Conservation (phyloP, 2,329 filamentous ascomycete species). For the Ambrosiella xylebori region DNA sequence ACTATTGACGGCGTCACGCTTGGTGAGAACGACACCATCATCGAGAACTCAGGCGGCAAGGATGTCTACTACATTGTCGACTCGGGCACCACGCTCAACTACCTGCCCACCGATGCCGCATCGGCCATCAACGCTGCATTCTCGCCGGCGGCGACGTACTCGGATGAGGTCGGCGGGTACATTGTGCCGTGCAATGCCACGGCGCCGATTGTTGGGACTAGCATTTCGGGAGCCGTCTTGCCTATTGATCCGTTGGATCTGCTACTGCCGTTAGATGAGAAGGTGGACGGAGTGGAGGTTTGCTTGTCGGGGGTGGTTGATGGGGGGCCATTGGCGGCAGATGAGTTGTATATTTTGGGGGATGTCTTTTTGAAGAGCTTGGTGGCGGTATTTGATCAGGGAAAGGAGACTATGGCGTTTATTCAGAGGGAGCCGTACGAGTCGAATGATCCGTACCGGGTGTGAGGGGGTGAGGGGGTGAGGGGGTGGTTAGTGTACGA, state of each 20-base stretch:
- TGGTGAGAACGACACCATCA: constrained; percentile 11
- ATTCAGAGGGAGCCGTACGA: constrained; percentile 15
- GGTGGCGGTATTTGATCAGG: constrained; percentile 30
- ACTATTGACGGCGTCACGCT: constrained; percentile 15
- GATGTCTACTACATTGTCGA: constrained; percentile 15
- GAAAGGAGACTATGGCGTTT: constrained; percentile 27
- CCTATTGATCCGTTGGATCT: constrained; percentile 7
- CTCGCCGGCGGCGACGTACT: constrained; percentile 16
- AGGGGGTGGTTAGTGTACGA: too few relatives aligned
- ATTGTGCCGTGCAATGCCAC: constrained; percentile 17
- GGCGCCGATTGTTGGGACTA: constrained; percentile 18
- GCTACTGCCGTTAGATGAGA: constrained; percentile 2
- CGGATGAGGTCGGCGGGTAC: constrained; percentile 17
- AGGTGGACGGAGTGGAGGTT: neutral
- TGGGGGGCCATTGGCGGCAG: neutral
- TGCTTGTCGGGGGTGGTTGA: constrained; percentile 2
- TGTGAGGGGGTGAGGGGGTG: neutral
- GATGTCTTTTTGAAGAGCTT: constrained; percentile 33
- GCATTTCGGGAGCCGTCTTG: constrained; percentile 15
- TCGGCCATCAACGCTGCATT: constrained; percentile 17
- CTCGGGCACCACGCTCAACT: constrained; percentile 18
- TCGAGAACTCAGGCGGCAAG: constrained; percentile 13
- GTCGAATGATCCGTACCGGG: constrained; percentile 5
- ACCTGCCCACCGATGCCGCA: constrained; percentile 17
- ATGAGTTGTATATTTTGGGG: constrained; percentile 31